phyloP scores from a whole-genome alignment of 192 early-diverging fungal species.

The Geosiphon pyriformis region DNA sequence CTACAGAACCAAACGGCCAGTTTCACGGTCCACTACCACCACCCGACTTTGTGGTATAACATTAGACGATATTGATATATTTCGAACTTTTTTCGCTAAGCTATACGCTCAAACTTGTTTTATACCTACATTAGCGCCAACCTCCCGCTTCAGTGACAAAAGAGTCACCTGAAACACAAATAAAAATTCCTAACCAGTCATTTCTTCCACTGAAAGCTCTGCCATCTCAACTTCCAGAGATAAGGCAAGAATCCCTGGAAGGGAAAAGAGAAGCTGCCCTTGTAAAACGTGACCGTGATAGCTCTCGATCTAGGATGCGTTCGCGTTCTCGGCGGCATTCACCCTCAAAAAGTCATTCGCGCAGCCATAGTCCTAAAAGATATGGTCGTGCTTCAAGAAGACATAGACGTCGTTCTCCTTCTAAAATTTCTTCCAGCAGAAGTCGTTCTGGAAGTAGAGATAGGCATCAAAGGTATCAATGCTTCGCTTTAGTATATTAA shows the following conservation, averaged over 20 bases:
- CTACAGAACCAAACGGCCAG: neutral
- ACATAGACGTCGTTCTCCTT: conserved; percentile 23
- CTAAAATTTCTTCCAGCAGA: conserved; percentile 17
- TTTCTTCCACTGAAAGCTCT: neutral
- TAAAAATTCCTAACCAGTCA: neutral
- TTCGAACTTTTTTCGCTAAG: neutral
- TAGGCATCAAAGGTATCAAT: neutral
- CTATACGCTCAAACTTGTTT: neutral
- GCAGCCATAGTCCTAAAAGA: conserved; percentile 9
- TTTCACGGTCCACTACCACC: neutral
- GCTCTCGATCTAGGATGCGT: conserved; percentile 4
- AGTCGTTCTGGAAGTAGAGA: conserved; percentile 16
- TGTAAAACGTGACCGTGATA: conserved; percentile 4
- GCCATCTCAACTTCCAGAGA: neutral
- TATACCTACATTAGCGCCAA: neutral
- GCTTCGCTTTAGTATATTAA: neutral
- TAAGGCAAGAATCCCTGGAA: neutral
- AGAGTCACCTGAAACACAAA: neutral
- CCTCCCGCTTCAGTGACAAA: neutral
- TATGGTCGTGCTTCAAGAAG: conserved; percentile 1
- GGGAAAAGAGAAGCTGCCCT: neutral
- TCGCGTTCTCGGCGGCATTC: conserved; percentile 12
- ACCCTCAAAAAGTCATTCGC: neutral
- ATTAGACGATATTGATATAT: neutral
- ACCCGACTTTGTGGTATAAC: neutral